Conservation (phyloP, 139 green algal genomes). For the Ostreobium quekettii region DNA sequence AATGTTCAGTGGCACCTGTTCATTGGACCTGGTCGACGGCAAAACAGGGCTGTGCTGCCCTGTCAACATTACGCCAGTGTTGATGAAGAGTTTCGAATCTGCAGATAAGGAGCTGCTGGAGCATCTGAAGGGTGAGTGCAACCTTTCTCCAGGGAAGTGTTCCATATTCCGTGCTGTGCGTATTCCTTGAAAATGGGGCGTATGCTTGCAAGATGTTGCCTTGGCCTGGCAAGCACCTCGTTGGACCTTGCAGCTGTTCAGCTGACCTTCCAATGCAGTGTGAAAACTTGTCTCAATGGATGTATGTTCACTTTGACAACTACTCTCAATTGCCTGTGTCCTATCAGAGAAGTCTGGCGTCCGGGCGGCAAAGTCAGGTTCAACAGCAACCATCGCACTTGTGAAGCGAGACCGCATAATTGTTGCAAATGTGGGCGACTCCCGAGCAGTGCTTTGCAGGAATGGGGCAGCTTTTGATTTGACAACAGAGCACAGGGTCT, state of each 20-base stretch:
- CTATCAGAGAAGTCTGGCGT: background rate
- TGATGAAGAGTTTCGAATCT: conserved; percentile 25
- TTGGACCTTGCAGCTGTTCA: background rate
- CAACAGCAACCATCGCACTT: conserved; percentile 30
- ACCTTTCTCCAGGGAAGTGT: too few relatives aligned
- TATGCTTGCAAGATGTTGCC: background rate
- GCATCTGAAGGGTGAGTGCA: conserved; percentile 27
- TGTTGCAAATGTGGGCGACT: conserved; percentile 29
- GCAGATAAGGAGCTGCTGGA: conserved; percentile 40
- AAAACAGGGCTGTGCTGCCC: conserved; percentile 11
- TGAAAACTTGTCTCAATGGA: background rate
- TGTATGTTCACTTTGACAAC: background rate
- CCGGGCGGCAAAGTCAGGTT: conserved; percentile 16
- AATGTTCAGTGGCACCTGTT: background rate
- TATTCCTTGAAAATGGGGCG: too few relatives aligned
- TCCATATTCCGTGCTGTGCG: too few relatives aligned
- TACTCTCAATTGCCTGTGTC: background rate
- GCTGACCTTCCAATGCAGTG: background rate
- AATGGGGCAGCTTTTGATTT: conserved; percentile 22
- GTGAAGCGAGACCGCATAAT: conserved; percentile 21
- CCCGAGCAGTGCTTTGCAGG: conserved; percentile 31
- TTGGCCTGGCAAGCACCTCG: background rate
- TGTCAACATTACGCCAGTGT: conserved; percentile 13
- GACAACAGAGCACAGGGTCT: conserved; percentile 41
- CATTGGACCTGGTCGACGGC: background rate